phyloP scores from a whole-genome alignment of 306 rosid genomes.

The Fragaria nilgerrensis region DNA sequence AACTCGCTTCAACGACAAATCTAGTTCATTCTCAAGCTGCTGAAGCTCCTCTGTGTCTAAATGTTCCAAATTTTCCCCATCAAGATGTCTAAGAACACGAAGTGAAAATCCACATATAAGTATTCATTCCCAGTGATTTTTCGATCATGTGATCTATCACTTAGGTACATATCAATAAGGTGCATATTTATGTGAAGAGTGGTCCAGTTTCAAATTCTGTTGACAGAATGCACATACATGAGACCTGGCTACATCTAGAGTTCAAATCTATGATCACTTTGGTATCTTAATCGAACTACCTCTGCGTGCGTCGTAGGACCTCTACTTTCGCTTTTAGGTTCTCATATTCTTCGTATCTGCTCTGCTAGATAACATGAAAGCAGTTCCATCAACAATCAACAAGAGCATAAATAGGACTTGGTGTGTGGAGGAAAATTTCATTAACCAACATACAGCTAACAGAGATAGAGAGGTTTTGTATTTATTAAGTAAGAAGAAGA shows the following conservation, averaged over 20 bases:
- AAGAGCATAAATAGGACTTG: not conserved
- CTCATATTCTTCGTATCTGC: constrained; percentile 63
- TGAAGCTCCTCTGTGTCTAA: constrained; percentile 53
- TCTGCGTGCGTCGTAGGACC: constrained; percentile 54
- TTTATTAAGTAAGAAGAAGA: not conserved
- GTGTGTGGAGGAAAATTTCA: not conserved
- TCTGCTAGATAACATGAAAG: constrained; percentile 34
- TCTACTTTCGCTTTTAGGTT: constrained; percentile 64
- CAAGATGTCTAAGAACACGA: constrained; percentile 42
- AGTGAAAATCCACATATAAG: not conserved
- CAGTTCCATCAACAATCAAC: not conserved
- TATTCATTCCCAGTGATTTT: not conserved
- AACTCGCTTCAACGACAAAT: constrained; percentile 54
- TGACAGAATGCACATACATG: not conserved
- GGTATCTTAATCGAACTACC: constrained; percentile 34
- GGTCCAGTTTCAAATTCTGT: not conserved
- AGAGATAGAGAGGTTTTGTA: not conserved
- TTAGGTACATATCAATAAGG: not conserved
- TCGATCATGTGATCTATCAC: not conserved
- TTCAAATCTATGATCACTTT: not conserved
- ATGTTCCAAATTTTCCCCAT: constrained; percentile 70
- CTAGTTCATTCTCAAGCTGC: constrained; percentile 63
- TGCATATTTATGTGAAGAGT: not conserved
- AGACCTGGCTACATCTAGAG: not conserved
- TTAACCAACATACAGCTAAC: not conserved